Percentiles rank a stretch among this genome's conserved stretches.
Evolutionary conservation across 2,329 filamentous ascomycete genomes (phyloP).

Genomic region (Ceratocystis harringtonii): DNA sequence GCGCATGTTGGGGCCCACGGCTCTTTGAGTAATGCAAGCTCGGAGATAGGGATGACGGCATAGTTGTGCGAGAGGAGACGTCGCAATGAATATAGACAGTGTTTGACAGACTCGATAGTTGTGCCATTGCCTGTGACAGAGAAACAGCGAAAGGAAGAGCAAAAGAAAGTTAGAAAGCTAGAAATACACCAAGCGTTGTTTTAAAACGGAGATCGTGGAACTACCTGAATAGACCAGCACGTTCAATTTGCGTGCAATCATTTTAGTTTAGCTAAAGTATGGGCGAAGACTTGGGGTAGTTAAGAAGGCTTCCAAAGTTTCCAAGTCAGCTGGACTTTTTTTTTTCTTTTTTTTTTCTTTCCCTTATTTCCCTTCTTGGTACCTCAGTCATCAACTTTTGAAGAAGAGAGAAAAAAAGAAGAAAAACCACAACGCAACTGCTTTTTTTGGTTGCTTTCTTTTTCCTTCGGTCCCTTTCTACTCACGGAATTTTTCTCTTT

Average conservation of each 20-base stretch:
- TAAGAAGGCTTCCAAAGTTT: neutral
- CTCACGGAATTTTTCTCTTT: neutral
- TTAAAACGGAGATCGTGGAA: slow-evolving; percentile 17
- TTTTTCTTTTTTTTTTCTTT: neutral
- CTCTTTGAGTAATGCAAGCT: slow-evolving; percentile 69
- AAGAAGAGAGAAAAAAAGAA: neutral
- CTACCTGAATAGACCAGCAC: slow-evolving; percentile 84
- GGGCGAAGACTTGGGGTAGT: neutral
- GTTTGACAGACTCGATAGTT: slow-evolving; percentile 74
- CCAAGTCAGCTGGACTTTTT: neutral
- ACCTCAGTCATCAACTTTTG: neutral
- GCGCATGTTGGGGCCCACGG: slow-evolving; percentile 82
- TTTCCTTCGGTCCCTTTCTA: neutral
- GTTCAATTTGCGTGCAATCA: slow-evolving; percentile 63
- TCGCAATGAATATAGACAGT: slow-evolving; percentile 75
- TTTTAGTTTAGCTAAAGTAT: slow-evolving; percentile 24
- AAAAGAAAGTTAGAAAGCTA: neutral
- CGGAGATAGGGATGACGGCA: slow-evolving; percentile 73
- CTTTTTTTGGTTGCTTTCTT: neutral
- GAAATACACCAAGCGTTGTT: neutral
- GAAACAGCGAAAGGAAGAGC: neutral
- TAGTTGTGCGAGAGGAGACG: slow-evolving; percentile 80
- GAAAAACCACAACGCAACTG: neutral
- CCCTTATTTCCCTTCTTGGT: neutral
- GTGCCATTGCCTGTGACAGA: slow-evolving; percentile 55